phyloP scores from a whole-genome alignment of 345 rosid genomes.

The Mangifera indica region DNA sequence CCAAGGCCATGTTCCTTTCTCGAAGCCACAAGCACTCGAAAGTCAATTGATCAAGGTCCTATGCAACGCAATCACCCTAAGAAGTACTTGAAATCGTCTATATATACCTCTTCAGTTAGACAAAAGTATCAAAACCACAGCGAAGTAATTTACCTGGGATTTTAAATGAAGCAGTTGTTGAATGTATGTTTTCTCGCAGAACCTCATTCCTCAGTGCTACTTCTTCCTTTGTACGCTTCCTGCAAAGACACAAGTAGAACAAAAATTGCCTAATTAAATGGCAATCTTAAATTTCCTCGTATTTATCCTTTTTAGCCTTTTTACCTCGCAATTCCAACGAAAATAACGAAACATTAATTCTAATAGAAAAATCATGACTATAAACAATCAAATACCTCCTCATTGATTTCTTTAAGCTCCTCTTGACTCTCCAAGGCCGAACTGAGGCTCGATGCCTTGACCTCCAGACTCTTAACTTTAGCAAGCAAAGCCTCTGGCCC shows the following conservation, averaged over 20 bases:
- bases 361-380: neutral
- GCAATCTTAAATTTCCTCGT: too few relatives aligned
- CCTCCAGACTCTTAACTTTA: slow-evolving; percentile 60
- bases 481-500: slow-evolving; percentile 53
- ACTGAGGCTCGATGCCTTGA: slow-evolving; percentile 49
- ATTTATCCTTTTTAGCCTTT: too few relatives aligned
- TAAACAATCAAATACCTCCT: slow-evolving; percentile 44
- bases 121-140: neutral
- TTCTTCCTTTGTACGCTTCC: slow-evolving; percentile 50
- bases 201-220: slow-evolving; percentile 52
- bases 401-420: slow-evolving; percentile 46
- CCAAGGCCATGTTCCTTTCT: slow-evolving; percentile 73
- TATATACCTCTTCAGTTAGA: neutral
- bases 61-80: slow-evolving; percentile 20
- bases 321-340: neutral
- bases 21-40: slow-evolving; percentile 51
- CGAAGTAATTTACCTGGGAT: slow-evolving; percentile 49
- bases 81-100: neutral
- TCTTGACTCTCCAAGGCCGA: slow-evolving; percentile 47
- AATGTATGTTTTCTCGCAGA: slow-evolving; percentile 45
- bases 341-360: neutral
- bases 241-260: slow-evolving; percentile 53
- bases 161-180: slow-evolving; percentile 52
- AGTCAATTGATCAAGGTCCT: slow-evolving; percentile 62
- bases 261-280: slow-evolving; percentile 17